These are phyloP conservation scores for Pseudopyrenochaeta lycopersici DNA, from an alignment of 2,329 filamentous ascomycete species.

Conservation along the genomic window DNA sequence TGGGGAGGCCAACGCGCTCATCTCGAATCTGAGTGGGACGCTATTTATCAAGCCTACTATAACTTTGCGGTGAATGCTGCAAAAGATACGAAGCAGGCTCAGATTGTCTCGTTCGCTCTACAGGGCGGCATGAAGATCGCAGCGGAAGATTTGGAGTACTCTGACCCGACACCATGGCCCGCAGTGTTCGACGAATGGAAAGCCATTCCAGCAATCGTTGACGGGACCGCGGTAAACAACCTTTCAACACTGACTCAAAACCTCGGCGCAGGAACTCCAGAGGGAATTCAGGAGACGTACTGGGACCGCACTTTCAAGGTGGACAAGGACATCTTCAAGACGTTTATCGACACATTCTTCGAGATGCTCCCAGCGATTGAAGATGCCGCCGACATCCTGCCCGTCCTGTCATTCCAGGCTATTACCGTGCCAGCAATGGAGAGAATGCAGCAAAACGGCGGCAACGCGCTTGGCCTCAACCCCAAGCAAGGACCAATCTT, in stretches of 20 bases:
- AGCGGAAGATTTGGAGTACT: constrained; percentile 33
- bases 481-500: constrained; percentile 28
- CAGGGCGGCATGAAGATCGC: constrained; percentile 29
- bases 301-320: constrained; percentile 39
- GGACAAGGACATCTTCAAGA: constrained; percentile 26
- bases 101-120: constrained; percentile 31
- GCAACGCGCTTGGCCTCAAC: constrained; percentile 42
- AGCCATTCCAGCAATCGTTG: constrained; percentile 33
- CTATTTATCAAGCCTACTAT: constrained; percentile 29
- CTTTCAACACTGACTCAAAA: constrained; percentile 30
- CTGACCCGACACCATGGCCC: constrained; percentile 28
- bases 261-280: constrained; percentile 22
- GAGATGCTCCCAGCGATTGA: constrained; percentile 29
- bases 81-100: constrained; percentile 24
- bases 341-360: constrained; percentile 32
- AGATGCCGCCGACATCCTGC: constrained; percentile 31
- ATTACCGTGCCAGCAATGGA: constrained; percentile 33
- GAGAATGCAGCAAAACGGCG: constrained; percentile 38
- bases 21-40: constrained; percentile 24
- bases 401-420: constrained; percentile 36
- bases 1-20: constrained; percentile 35
- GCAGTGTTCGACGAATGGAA: constrained; percentile 38
- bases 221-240: constrained; percentile 32
- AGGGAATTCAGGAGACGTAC: constrained; percentile 34
- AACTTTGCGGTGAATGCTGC: constrained; percentile 22